Conservation (phyloP, 139 green algal species). For the Eudorina sp. region DNA sequence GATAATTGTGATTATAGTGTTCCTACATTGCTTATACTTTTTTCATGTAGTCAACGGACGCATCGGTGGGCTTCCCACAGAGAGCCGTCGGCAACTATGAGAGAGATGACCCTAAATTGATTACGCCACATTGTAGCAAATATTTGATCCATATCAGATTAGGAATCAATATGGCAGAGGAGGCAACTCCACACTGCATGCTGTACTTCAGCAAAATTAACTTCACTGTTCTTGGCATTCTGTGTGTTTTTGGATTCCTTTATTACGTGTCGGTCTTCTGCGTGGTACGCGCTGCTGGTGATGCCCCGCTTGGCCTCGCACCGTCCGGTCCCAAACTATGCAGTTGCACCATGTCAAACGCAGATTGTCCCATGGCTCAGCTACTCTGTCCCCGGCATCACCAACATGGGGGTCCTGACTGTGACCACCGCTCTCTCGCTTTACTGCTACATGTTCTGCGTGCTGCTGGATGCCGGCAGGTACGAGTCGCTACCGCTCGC, state of each 20-base stretch:
- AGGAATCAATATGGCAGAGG: not conserved
- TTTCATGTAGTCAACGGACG: too few species aligned
- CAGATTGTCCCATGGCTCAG: slow-evolving; percentile 82
- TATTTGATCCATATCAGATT: not conserved
- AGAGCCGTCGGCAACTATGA: too few species aligned
- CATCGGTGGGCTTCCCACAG: too few species aligned
- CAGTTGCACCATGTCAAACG: not conserved
- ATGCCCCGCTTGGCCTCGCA: not conserved
- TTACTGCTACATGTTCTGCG: slow-evolving; percentile 72
- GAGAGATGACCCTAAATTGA: too few species aligned
- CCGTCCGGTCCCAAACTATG: not conserved
- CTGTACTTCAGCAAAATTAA: slow-evolving; percentile 34
- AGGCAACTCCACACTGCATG: not conserved
- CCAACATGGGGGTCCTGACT: slow-evolving; percentile 69
- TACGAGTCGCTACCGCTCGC: too few species aligned
- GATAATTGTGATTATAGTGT: too few species aligned
- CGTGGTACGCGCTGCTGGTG: slow-evolving; percentile 41
- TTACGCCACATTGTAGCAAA: too few species aligned
- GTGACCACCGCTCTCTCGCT: slow-evolving; percentile 60
- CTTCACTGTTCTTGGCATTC: slow-evolving; percentile 27
- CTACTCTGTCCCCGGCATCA: slow-evolving; percentile 75
- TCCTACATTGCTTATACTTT: too few species aligned
- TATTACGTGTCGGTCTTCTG: slow-evolving; percentile 59
- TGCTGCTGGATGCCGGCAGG: slow-evolving; percentile 78
- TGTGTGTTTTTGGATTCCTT: slow-evolving; percentile 53